Base-by-base conservation (phyloP, 2,329 filamentous ascomycete genomes). In the Thermomyces lanuginosus region DNA sequence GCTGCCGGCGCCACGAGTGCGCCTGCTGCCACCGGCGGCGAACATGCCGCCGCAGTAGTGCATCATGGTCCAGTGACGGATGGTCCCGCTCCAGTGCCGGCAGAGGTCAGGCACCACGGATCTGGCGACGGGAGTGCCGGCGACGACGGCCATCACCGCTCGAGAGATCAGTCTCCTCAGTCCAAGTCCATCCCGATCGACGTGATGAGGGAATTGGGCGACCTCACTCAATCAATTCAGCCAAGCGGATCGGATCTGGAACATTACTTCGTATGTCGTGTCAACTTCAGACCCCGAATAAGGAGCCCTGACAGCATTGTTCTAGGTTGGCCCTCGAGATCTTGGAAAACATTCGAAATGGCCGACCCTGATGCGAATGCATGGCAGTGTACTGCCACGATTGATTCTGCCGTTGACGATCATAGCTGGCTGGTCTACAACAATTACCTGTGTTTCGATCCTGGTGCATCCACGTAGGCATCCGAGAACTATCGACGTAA, bases 331-430 rank as follows among this genome's bases (percentile, higher is more conserved):
- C 10, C 78, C 78, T 26, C 66, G 74, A 34, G 71, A 82, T 46
- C 66, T 80, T 36, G 62, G 70, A 31, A 69, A 69, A 42, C 76
- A 83, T 50, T 81, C 76, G 11, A 82, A 79, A 61, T 74, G 76
- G 64, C 78, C 78, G 10, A 66, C 72, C 36, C 76, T 82, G 46
- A 54, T 84, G 47, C 74, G 76, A 32, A 63, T 84, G 55, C 76
- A 81, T 47, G 78, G 78, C 40, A 78, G 72, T 35, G 72, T 84
- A 34, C 48, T 76, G 31, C 78, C 78, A 8, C 73, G 77, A 44
- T 69, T 84, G 65, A 68, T 83, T 20, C 45, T 83, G 5, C 78
- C 78, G 0, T 48, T 84, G 11, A 6, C 64, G 7, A 61, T 75
- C 32, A 60, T 82, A 16, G 67, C 60, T 8, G 42, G 41, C 8